phyloP scores from a whole-genome alignment of 73 alveolate genomes.

The Breviolum minutum region DNA sequence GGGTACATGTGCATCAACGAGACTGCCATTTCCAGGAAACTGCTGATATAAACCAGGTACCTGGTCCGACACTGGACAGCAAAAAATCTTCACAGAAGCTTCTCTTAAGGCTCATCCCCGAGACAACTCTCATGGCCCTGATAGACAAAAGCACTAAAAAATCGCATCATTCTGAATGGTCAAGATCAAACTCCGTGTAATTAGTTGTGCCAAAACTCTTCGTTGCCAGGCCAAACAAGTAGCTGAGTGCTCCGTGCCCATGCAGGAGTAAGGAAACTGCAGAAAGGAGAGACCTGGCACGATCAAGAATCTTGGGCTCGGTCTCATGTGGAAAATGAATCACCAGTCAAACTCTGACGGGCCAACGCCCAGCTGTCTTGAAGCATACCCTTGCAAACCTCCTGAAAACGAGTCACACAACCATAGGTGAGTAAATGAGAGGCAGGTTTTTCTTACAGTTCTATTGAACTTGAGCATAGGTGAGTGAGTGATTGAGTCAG shows the following conservation, averaged over 20 bases:
- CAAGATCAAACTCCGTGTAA: no score
- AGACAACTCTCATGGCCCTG: not conserved
- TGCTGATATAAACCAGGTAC: not conserved
- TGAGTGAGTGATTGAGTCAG: no score
- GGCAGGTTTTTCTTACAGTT: no score
- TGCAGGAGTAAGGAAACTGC: constrained; percentile 28
- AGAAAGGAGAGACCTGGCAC: constrained; percentile 33
- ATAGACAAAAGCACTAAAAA: not conserved
- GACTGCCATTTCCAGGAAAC: no score
- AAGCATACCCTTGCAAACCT: constrained; percentile 67
- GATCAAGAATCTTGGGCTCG: not conserved
- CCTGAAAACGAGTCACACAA: not conserved
- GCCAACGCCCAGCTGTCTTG: constrained; percentile 62
- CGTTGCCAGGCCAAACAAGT: not conserved
- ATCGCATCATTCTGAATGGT: no score
- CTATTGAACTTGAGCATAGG: no score
- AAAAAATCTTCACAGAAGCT: not conserved
- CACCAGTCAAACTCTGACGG: not conserved
- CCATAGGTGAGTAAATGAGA: no score
- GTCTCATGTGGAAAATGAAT: not conserved
- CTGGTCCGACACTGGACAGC: not conserved
- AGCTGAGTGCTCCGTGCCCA: constrained; percentile 22
- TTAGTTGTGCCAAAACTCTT: not conserved
- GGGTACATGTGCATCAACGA: no score
- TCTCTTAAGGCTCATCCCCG: no score